Base-by-base conservation (phyloP, 495 filamentous ascomycete genomes). In the Neurospora sp. region DNA sequence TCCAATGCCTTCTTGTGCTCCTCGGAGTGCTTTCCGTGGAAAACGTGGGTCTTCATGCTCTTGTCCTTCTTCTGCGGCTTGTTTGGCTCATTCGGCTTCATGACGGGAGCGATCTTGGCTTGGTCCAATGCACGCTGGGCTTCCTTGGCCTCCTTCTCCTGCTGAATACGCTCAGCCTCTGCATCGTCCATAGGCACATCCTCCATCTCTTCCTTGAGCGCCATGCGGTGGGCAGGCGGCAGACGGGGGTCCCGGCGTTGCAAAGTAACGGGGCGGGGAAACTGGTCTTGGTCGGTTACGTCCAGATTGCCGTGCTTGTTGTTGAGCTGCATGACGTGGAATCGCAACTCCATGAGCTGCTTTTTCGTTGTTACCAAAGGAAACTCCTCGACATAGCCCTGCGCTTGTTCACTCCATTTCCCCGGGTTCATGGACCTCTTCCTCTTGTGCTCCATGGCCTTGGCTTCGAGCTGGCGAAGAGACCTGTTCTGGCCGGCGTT, bases 231-330 rank as follows among this genome's bases (percentile, higher is more conserved):
- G 16, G 86, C 84, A 7, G 89, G 86, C 54, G 90, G 88, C 72
- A 91, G 87, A 69, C 92, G 87, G n/a, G 95, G 94, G 79, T 97
- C 94, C 10, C 95, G 91, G 42, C 96, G 91, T 80, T 97, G 94
- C 62, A 98, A 83, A 20, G 93, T 88, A 20, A 99, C 92, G 1
- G 96, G 96, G 54, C 93, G 88, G 11, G 92, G 91, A 77, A 98
- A 99, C 71, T 97, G 89, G 3, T 90, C 85, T 75, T 93, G 88
- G 78, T 97, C 87, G 35, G 87, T 87, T 49, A 92, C 91, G 79
- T 97, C 92, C 39, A 96, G 84, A 20, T 80, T 76, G 37, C 74
- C 70, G 16, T 76, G 77, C 16, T 78, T 75, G 7, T 82, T 78
- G 42, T 78, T 79, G 66, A 99, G 89, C 74, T 91, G 87, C 82